These are phyloP conservation scores for Apiospora kogelbergensis DNA, from an alignment of 2,329 filamentous ascomycete genomes.

Conservation along the genomic window DNA sequence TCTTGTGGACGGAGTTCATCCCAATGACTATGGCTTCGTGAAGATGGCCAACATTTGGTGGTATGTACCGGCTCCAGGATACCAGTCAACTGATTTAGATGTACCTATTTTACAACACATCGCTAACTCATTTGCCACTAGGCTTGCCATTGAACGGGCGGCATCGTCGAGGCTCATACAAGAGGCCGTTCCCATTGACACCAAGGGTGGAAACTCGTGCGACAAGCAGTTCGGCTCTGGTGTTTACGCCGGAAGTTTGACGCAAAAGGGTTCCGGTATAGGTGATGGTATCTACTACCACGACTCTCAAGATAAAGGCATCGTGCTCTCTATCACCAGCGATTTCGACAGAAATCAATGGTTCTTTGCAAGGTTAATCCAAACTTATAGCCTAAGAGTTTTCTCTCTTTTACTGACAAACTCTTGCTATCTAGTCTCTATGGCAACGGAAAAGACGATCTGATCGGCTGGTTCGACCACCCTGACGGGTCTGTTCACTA, in stretches of 20 bases:
- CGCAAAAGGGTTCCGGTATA: conserved; percentile 27
- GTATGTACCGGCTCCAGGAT: no score
- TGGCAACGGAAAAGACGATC: conserved; percentile 18
- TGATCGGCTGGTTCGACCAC: conserved; percentile 25
- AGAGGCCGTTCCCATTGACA: conserved; percentile 6
- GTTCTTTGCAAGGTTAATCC: conserved; percentile 20
- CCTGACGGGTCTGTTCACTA: conserved; percentile 25
- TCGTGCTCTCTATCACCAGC: conserved; percentile 18
- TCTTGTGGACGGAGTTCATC: conserved; percentile 20
- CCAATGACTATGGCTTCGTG: conserved; percentile 19
- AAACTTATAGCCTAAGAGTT: no score
- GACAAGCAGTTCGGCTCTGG: conserved; percentile 24
- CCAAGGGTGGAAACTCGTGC: no score
- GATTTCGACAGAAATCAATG: conserved; percentile 24
- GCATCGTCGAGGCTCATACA: conserved; percentile 10
- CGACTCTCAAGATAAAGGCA: conserved; percentile 17
- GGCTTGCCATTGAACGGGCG: not conserved
- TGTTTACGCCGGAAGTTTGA: conserved; percentile 22
- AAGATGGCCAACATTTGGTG: conserved; percentile 24
- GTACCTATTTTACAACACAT: no score
- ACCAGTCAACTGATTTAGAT: no score
- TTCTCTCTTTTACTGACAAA: no score
- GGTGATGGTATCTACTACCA: conserved; percentile 32
- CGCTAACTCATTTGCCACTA: no score
- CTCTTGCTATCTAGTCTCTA: not conserved